phyloP scores from a whole-genome alignment of 2,329 filamentous ascomycete genomes.

The Myriosclerotinia scirpicola region DNA sequence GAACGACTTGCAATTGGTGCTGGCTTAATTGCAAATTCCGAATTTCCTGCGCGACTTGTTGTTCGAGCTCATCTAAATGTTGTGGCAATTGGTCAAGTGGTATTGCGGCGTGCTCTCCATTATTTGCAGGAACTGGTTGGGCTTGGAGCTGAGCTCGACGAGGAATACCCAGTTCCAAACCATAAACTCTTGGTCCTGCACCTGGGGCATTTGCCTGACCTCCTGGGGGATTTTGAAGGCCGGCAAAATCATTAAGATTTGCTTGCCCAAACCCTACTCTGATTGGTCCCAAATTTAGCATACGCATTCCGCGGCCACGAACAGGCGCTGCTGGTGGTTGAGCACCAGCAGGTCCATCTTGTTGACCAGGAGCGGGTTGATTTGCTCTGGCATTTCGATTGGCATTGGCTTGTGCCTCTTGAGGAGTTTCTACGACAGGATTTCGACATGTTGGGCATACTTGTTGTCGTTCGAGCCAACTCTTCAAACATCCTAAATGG shows the following conservation, averaged over 20 bases:
- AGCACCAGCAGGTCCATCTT: constrained; percentile 42
- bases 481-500: constrained; percentile 90
- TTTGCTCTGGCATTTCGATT: constrained; percentile 27
- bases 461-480: constrained; percentile 96
- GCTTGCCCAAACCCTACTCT: constrained; percentile 68
- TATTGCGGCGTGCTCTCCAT: constrained; percentile 6
- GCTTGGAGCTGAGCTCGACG: constrained; percentile 34
- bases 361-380: constrained; percentile 42
- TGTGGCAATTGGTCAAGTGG: constrained; percentile 49
- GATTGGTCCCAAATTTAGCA: constrained; percentile 74
- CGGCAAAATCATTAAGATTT: constrained; percentile 66
- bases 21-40: constrained; percentile 61
- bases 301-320: constrained; percentile 49
- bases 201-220: constrained; percentile 40
- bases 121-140: neutral
- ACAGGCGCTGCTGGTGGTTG: constrained; percentile 40
- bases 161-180: constrained; percentile 41
- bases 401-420: constrained; percentile 34
- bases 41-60: constrained; percentile 68
- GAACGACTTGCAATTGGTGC: constrained; percentile 67
- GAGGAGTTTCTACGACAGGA: constrained; percentile 62
- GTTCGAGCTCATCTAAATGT: constrained; percentile 66
- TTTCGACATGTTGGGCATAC: constrained; percentile 93
- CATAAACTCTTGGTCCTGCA: constrained; percentile 38
- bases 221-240: constrained; percentile 52